Evolutionary conservation across 2,329 filamentous ascomycete species (phyloP).

Genomic region (Pestalotiopsis sp.): DNA sequence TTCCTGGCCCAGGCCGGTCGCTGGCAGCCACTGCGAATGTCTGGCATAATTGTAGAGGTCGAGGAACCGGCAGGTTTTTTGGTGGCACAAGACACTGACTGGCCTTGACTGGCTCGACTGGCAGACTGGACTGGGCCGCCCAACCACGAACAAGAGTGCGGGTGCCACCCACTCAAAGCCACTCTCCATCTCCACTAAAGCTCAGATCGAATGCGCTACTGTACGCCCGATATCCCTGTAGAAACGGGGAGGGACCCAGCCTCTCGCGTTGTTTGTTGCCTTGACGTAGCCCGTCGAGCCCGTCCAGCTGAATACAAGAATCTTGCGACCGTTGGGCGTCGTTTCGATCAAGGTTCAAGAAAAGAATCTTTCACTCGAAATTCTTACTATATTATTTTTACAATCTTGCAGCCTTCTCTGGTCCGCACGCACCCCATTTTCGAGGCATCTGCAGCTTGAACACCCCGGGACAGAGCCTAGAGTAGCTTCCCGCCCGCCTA

Average conservation of each 20-base stretch:
- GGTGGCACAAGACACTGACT: not conserved
- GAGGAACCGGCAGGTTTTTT: not conserved
- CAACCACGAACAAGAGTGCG: not conserved
- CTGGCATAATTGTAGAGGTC: not conserved
- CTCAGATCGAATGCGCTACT: not conserved
- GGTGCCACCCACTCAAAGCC: not conserved
- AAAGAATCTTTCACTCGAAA: not conserved
- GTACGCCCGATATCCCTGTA: not conserved
- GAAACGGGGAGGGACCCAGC: not conserved
- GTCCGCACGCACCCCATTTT: not conserved
- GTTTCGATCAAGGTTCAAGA: not conserved
- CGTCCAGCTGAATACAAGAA: not conserved
- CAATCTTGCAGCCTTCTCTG: not conserved
- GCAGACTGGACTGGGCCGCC: not conserved
- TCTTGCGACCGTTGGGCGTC: not conserved
- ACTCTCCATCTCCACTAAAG: not conserved
- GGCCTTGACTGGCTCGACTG: not conserved
- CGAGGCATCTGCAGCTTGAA: not conserved
- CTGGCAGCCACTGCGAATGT: not conserved
- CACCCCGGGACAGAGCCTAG: not conserved
- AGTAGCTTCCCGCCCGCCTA: not conserved
- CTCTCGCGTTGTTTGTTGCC: conserved; percentile 6
- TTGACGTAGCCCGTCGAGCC: not conserved
- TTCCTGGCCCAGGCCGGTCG: not conserved
- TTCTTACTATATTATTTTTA: not conserved